Conservation (phyloP, 352 stramenopile species). For the Pythium brachiatum region DNA sequence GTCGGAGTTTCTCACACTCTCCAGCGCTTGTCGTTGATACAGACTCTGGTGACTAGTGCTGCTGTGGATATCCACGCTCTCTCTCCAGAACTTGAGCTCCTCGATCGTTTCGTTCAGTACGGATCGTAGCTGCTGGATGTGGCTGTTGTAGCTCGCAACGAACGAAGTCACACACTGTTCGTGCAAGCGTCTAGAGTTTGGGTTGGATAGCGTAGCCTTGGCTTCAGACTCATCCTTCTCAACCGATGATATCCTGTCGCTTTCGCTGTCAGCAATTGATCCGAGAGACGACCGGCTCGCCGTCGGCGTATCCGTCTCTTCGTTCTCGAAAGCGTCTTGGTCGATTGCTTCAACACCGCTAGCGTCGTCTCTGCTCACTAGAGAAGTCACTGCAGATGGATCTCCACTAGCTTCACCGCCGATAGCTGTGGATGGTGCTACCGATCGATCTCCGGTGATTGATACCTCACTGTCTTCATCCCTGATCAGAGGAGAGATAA, state of each 20-base stretch:
- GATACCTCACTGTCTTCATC: background rate
- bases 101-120: constrained; percentile 2
- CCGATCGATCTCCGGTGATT: background rate
- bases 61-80: background rate
- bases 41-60: background rate
- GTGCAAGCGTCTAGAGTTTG: background rate
- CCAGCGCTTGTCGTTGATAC: background rate
- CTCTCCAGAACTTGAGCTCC: constrained; percentile 10
- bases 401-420: no score
- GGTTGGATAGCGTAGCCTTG: background rate
- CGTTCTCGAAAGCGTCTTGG: background rate
- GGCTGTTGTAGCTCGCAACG: constrained; percentile 12
- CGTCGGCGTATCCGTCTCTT: background rate
- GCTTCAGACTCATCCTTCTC: background rate
- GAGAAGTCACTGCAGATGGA: no score
- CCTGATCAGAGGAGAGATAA: constrained; percentile 8
- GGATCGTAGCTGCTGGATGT: background rate
- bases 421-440: no score
- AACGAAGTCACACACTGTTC: background rate
- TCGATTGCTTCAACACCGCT: no score
- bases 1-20: background rate
- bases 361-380: no score
- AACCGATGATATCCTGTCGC: background rate
- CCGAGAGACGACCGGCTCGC: background rate
- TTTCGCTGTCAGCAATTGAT: background rate